Conservation (phyloP, 2,329 filamentous ascomycete genomes). For the Neofusicoccum parvum region DNA sequence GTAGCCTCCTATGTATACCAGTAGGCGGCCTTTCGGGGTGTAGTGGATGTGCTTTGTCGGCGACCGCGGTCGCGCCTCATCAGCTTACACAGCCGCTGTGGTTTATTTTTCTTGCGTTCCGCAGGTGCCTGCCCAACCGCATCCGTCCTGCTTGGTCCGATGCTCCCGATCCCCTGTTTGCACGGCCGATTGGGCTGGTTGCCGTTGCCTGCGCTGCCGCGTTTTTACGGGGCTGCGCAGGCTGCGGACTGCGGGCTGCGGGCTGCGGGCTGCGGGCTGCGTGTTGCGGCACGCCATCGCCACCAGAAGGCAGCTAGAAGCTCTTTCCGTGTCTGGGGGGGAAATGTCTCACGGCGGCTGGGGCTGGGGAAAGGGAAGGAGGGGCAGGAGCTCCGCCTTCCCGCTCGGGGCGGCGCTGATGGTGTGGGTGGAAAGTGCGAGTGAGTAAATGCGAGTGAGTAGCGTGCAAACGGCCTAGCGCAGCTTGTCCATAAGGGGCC, state of each 20-base stretch:
- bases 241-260: not conserved
- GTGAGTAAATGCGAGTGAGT: not conserved
- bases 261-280: not conserved
- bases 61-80: not conserved
- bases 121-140: not conserved
- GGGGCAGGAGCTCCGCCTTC: not conserved
- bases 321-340: not conserved
- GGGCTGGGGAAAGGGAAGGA: not conserved
- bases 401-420: not conserved
- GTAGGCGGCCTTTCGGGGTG: too few species aligned
- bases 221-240: not conserved
- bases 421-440: not conserved
- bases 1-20: too few species aligned
- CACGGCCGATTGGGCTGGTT: not conserved
- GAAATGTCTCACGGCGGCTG: not conserved
- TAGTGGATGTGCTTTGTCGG: not conserved
- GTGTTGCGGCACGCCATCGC: not conserved
- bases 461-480: not conserved
- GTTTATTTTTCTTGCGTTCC: not conserved
- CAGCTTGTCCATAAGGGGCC: not conserved
- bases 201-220: not conserved
- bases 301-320: constrained; percentile 9
- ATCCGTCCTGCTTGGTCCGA: not conserved
- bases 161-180: not conserved
- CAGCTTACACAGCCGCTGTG: not conserved